Conservation (phyloP, 176 grass and related monocot species). For the Aegilops bicornis region DNA sequence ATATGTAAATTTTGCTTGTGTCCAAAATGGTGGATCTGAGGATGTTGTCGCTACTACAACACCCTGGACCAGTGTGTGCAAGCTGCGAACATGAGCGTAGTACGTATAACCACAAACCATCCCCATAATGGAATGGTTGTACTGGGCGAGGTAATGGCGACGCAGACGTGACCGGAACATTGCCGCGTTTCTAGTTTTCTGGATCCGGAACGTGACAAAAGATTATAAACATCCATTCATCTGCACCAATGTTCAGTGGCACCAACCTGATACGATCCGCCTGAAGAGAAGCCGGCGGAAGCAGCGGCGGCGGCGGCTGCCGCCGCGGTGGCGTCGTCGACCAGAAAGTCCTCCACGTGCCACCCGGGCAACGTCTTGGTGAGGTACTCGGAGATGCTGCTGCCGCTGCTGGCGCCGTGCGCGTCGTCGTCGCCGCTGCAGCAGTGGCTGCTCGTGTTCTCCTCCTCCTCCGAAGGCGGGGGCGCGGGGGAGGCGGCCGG, state of each 20-base stretch:
- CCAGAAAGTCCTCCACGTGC: constrained; percentile 86
- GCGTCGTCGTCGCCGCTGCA: constrained; percentile 28
- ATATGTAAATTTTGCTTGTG: not conserved
- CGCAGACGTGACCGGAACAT: constrained; percentile 8
- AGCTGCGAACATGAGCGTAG: not conserved
- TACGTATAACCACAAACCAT: constrained; percentile 15
- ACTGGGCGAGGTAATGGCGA: constrained; percentile 35
- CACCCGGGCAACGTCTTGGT: constrained; percentile 91
- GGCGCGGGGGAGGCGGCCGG: constrained; percentile 43
- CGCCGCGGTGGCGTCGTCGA: constrained; percentile 35
- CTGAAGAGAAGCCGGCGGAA: constrained; percentile 1
- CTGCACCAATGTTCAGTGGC: not conserved
- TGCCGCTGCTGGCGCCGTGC: constrained; percentile 44
- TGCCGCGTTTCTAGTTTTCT: not conserved
- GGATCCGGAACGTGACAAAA: not conserved
- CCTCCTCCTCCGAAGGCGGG: constrained; percentile 17
- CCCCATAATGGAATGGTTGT: constrained; percentile 39
- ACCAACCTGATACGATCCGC: constrained; percentile 61
- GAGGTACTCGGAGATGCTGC: constrained; percentile 96
- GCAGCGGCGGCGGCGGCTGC: not conserved
- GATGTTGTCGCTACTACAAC: not conserved
- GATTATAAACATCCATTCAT: not conserved
- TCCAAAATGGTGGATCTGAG: not conserved
- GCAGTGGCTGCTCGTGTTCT: constrained; percentile 43
- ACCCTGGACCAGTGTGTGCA: constrained; percentile 35